Evolutionary conservation across 139 green algal genomes (phyloP), one percentile per base, ranked within the genome.

Genomic region (Micromonas commoda): DNA sequence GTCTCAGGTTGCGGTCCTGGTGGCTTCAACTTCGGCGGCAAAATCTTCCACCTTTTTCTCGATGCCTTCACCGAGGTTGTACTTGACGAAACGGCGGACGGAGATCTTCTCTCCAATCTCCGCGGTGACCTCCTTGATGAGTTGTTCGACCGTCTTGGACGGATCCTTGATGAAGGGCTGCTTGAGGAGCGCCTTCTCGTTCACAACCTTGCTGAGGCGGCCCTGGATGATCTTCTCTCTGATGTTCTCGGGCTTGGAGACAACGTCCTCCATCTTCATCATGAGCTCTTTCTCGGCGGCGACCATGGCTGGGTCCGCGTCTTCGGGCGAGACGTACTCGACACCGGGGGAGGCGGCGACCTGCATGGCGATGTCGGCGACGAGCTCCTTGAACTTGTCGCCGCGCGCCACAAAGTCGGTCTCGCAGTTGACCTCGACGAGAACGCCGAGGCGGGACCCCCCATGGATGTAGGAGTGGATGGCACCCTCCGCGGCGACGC

Each of bases 361-460:
- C 78, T 87, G 83, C 82, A 86, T 86, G 32, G 90, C 89, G 38
- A 96, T 71, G 73, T 96, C 91, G 51, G 82, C 65, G 0, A 90
- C 91, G 74, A 99, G 90, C 82, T 91, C 82, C 73, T 91, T 86
- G 89, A 99, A 97, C 67, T 87, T 88, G 66, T 96, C 92, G 5
- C 85, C 87, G 0, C 90, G 87, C 0, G 95, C 93, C 39, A 98
- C 95, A 81, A 98, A 98, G 86, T 99, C 94, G 21, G 95, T 98
- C 87, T 99, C 95, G 85, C 95, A 98, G 91, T 98, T 99, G 23
- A 89, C 70, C 79, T 89, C 85, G 0, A 87, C 31, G 3, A 89
- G 52, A 1, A 89, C 85, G 31, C 85, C 85, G 45, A 89, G 82
- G 51, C 86, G 86, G 71, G 86, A 90, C 82, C 91, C 93, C n/a